phyloP scores from a whole-genome alignment of 2,329 filamentous ascomycete species.

The Fusarium burgessii region DNA sequence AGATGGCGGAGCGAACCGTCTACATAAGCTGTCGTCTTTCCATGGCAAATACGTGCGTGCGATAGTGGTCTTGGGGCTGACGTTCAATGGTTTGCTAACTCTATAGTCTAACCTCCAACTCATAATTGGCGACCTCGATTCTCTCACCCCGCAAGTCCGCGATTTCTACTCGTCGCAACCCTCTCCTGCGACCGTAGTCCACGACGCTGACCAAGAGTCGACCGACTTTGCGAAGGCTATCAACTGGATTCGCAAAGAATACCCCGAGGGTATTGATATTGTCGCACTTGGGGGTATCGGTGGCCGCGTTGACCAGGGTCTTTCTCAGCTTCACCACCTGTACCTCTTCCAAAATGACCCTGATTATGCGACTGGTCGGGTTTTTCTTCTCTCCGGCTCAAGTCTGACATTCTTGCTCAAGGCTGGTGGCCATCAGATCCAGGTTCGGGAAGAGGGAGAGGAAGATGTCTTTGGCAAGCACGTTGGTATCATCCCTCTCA shows the following conservation, averaged over 20 bases:
- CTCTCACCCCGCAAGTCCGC: constrained; percentile 71
- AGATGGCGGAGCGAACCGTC: constrained; percentile 89
- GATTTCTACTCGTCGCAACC: constrained; percentile 72
- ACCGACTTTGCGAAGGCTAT: constrained; percentile 93
- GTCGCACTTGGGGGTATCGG: constrained; percentile 86
- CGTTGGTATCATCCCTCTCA: constrained; percentile 87
- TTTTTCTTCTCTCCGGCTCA: constrained; percentile 85
- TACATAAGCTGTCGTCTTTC: constrained; percentile 64
- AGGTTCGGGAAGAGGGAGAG: constrained; percentile 65
- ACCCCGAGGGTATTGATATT: constrained; percentile 66
- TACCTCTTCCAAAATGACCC: constrained; percentile 70
- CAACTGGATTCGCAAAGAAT: constrained; percentile 63
- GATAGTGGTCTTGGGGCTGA: neutral
- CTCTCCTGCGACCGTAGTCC: constrained; percentile 68
- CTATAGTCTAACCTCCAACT: constrained; percentile 70
- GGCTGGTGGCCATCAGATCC: constrained; percentile 74
- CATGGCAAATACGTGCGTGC: constrained; percentile 58
- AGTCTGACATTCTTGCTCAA: constrained; percentile 87
- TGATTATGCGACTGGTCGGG: constrained; percentile 62
- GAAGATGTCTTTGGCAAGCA: constrained; percentile 76
- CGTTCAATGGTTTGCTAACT: constrained; percentile 6
- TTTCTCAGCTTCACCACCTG: constrained; percentile 90
- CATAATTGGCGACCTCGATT: constrained; percentile 94
- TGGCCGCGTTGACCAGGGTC: constrained; percentile 90
- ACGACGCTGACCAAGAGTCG: constrained; percentile 83